Percentiles rank a stretch among this genome's conserved stretches.
phyloP scores from a whole-genome alignment of 169 alveolate species.

The Plasmodium fragile region DNA sequence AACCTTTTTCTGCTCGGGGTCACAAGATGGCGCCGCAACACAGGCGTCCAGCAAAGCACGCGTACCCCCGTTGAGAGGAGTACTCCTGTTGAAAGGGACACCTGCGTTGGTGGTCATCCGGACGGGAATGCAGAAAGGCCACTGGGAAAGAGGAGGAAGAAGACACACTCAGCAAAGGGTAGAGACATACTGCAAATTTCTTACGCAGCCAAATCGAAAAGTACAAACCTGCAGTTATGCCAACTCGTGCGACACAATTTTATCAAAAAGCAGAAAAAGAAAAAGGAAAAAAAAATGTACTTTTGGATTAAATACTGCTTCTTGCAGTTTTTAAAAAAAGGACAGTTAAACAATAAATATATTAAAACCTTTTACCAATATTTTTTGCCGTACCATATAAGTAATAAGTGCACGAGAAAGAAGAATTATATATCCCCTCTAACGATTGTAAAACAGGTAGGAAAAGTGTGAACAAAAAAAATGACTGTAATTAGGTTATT shows the following conservation, averaged over 20 bases:
- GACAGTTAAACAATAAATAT: slow-evolving; percentile 15
- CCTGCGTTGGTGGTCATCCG: neutral
- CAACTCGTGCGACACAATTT: slow-evolving; percentile 9
- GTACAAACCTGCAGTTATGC: slow-evolving; percentile 39
- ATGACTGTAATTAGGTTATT: neutral
- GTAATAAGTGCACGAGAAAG: slow-evolving; percentile 52
- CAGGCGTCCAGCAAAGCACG: neutral
- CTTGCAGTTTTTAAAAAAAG: slow-evolving; percentile 7
- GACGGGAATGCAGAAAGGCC: neutral
- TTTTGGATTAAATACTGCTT: slow-evolving; percentile 47
- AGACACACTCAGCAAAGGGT: neutral
- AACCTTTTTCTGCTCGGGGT: slow-evolving; percentile 46
- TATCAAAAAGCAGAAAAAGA: slow-evolving; percentile 42
- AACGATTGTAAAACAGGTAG: slow-evolving; percentile 11
- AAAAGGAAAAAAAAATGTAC: slow-evolving; percentile 43
- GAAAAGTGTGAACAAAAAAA: neutral
- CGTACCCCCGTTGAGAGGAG: neutral
- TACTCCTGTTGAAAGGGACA: neutral
- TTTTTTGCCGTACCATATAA: slow-evolving; percentile 69
- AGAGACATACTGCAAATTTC: neutral
- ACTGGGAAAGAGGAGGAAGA: neutral
- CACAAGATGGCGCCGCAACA: neutral
- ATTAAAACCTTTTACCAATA: slow-evolving; percentile 65
- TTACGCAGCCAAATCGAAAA: slow-evolving; percentile 11
- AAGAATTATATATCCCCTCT: slow-evolving; percentile 69